Base-by-base conservation (phyloP, 2,329 filamentous ascomycete genomes). In the Grosmannia huntii region DNA sequence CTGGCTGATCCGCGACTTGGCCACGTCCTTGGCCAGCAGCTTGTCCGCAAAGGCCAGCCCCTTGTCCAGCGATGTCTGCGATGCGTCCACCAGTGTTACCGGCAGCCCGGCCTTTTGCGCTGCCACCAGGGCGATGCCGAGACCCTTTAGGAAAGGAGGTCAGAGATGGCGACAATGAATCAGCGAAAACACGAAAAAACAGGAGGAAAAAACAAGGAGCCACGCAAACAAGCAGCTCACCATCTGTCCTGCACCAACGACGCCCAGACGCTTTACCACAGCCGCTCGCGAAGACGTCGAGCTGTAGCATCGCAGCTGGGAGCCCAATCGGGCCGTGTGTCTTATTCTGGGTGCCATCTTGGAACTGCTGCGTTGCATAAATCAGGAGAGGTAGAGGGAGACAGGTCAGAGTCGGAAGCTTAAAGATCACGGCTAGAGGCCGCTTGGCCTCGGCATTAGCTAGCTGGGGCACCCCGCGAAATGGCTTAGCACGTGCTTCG, bases 221-320 rank as follows among this genome's bases (percentile, higher is more conserved):
- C 3, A 59, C 64, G 60, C 69, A 68, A 25, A 50, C 2, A 48
- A 11, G 23, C 57, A 51, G 69, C 78, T 68, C 73, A 95, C 91
- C 91, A 97, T 96, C 71, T 97, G 94, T 31, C 94, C 94, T 57
- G 92, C 91, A 64, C 94, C 94, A 68, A 99, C 80, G 55, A 99
- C 92, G 68, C 92, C 94, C 49, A 99, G 75, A 64, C 82, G 86
- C 75, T 91, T 95, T 62, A 99, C 85, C 68, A 91, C 83, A 58
- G 85, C 83, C 61, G 53, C 5, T 50, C 79, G 77, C 52, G 77
- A 74, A 51, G 83, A 72, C 46, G 81, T 83, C 38, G 84, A 84
- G 75, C 87, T 91, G 74, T 95, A 95, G 66, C 71, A 73, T 66
- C 86, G 74, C 57, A 70, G 64, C 60, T 75, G 74, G 57, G 72